Conservation (phyloP, 2,329 filamentous ascomycete genomes). For the Chrysoporthe cubensis region DNA sequence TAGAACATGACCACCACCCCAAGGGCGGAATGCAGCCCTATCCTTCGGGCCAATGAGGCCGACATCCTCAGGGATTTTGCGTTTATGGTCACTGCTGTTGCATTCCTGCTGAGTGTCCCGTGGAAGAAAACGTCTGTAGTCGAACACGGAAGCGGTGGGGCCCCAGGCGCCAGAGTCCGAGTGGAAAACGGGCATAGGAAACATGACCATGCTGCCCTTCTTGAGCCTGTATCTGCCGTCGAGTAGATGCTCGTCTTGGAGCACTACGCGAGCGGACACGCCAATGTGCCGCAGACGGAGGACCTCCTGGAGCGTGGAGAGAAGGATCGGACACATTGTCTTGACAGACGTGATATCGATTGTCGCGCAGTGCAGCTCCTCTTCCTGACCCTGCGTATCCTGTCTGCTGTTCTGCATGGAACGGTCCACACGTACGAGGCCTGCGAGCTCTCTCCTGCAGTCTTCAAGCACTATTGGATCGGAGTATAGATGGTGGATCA, state of each 20-base stretch:
- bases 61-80: too few relatives aligned
- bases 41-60: too few relatives aligned
- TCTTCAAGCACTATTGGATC: too few relatives aligned
- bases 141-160: not conserved
- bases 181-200: conserved; percentile 10
- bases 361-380: not conserved
- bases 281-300: conserved; percentile 42
- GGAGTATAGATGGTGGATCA: too few relatives aligned
- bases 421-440: too few relatives aligned
- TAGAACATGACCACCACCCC: not conserved
- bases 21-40: too few relatives aligned
- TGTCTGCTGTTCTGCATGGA: conserved; percentile 36
- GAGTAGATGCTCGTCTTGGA: conserved; percentile 20
- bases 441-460: too few relatives aligned
- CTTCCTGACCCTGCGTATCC: not conserved
- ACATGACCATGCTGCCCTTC: conserved; percentile 27
- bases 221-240: conserved; percentile 24
- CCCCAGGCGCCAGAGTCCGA: conserved; percentile 9
- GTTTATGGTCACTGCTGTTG: too few relatives aligned
- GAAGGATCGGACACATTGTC: conserved; percentile 40
- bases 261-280: conserved; percentile 32
- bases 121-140: conserved; percentile 15
- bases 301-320: conserved; percentile 44
- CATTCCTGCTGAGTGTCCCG: conserved; percentile 7
- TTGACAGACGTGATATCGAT: conserved; percentile 39